Evolutionary conservation across 106 monocot genomes (phyloP).

Genomic region (Triglochin maritima): DNA sequence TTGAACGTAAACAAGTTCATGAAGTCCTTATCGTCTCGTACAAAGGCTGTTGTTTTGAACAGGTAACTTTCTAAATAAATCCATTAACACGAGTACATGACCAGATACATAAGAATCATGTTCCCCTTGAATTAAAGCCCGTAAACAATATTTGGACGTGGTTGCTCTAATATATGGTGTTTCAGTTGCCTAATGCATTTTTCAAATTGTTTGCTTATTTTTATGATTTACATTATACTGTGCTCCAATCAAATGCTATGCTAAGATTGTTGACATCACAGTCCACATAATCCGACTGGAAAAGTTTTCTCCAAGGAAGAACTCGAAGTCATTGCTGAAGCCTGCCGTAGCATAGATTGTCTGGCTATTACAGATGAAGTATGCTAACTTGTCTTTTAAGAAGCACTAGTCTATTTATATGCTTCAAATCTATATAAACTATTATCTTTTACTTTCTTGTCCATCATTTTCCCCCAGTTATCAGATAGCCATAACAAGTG

Average conservation of each 20-base stretch:
- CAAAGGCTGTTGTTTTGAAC: slow-evolving; percentile 91
- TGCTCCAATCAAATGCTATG: not conserved
- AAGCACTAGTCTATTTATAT: not conserved
- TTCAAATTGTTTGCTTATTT: not conserved
- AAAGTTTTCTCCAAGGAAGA: slow-evolving; percentile 77
- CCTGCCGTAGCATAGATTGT: slow-evolving; percentile 56
- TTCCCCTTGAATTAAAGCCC: not conserved
- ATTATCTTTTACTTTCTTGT: no score
- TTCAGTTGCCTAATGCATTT: not conserved
- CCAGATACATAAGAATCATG: no score
- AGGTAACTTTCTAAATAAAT: slow-evolving; percentile 34
- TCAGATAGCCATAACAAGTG: no score
- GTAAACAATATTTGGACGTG: not conserved
- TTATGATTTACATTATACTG: no score
- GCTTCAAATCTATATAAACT: no score
- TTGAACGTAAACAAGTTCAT: slow-evolving; percentile 50
- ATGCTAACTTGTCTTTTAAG: slow-evolving; percentile 6
- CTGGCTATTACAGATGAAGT: slow-evolving; percentile 92
- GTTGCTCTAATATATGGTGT: not conserved
- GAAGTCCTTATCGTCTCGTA: slow-evolving; percentile 52
- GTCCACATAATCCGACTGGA: slow-evolving; percentile 97
- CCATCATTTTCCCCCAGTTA: no score
- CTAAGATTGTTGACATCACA: slow-evolving; percentile 14
- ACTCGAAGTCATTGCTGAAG: slow-evolving; percentile 67
- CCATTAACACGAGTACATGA: not conserved